phyloP scores from a whole-genome alignment of 176 grass and related monocot genomes.

The Aegilops bicornis region DNA sequence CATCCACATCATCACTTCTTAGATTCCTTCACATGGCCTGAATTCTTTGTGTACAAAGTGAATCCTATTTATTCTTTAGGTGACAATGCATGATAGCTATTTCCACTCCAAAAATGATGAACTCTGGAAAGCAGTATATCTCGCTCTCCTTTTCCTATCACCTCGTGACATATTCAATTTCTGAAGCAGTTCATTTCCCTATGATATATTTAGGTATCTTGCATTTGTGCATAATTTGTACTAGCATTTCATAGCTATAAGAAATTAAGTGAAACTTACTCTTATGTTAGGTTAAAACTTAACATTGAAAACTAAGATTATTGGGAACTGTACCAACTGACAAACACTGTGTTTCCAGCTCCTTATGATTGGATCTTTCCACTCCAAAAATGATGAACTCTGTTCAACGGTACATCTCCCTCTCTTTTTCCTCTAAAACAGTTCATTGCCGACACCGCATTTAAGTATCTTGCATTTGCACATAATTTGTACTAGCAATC shows the following conservation, averaged over 20 bases:
- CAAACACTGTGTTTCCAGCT: slow-evolving; percentile 8
- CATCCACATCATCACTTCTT: too few species aligned
- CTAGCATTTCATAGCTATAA: not conserved
- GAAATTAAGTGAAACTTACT: not conserved
- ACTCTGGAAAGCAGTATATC: slow-evolving; percentile 35
- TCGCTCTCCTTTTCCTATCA: not conserved
- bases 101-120: slow-evolving; percentile 14
- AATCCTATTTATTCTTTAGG: too few species aligned
- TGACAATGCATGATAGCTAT: not conserved
- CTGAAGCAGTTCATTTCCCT: not conserved
- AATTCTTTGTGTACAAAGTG: too few species aligned
- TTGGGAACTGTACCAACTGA: not conserved
- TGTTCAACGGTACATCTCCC: slow-evolving; percentile 11
- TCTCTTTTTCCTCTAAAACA: not conserved
- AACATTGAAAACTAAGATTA: slow-evolving; percentile 18
- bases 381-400: slow-evolving; percentile 17
- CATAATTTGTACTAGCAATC: not conserved
- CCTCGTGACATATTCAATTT: not conserved
- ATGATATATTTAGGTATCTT: not conserved
- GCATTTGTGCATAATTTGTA: not conserved
- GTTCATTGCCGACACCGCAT: not conserved
- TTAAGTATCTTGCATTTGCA: not conserved
- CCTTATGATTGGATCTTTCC: slow-evolving; percentile 23
- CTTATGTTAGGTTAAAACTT: not conserved
- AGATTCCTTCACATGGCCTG: too few species aligned